Evolutionary conservation across 176 grass and related monocot species (phyloP).

Genomic region (Calamus simplicifolius): DNA sequence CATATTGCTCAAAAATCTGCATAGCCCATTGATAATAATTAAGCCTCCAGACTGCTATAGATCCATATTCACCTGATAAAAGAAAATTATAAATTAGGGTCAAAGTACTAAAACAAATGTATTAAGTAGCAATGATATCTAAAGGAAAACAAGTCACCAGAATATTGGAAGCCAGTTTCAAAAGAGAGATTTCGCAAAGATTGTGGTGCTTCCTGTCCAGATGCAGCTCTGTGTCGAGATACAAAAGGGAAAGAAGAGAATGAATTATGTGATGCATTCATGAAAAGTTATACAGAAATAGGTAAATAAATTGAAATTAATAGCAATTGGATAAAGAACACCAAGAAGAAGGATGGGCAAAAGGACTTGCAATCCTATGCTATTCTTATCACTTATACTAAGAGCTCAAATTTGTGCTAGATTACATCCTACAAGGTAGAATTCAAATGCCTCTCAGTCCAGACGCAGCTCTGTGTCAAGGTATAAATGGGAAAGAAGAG

Average conservation of each 20-base stretch:
- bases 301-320: too few relatives aligned
- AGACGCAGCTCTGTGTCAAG: too few relatives aligned
- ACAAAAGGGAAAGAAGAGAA: not conserved
- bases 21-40: constrained; percentile 91
- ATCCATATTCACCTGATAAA: constrained; percentile 51
- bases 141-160: constrained; percentile 39
- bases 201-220: constrained; percentile 50
- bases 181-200: constrained; percentile 50
- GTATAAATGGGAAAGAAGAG: too few relatives aligned
- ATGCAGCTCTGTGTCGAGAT: constrained; percentile 65
- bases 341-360: not conserved
- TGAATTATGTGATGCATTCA: not conserved
- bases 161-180: constrained; percentile 73
- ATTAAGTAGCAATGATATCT: constrained; percentile 1
- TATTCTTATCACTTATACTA: too few relatives aligned
- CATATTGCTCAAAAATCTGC: constrained; percentile 79
- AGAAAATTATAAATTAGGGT: constrained; percentile 1
- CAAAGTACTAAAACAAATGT: constrained; percentile 11
- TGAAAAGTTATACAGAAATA: too few relatives aligned
- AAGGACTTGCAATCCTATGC: too few relatives aligned
- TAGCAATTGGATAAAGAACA: not conserved
- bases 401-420: too few relatives aligned
- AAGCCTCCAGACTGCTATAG: constrained; percentile 61
- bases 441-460: not conserved
- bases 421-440: too few relatives aligned